Base-by-base conservation (phyloP, 805 yeast species). In the Barnettozyma pratensis region DNA sequence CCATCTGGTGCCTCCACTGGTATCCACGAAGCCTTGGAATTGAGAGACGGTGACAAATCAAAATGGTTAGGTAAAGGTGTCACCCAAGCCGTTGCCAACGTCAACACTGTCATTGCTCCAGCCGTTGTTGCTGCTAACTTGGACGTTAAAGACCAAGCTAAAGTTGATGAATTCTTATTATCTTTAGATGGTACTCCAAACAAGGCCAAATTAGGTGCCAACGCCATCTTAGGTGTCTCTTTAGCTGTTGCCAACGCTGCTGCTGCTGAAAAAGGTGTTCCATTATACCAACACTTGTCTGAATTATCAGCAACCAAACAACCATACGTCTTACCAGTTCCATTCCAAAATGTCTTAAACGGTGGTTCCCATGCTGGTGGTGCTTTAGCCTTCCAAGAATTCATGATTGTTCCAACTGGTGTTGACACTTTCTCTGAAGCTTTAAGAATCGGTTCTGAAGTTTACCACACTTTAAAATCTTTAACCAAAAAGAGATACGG, bases 321-420 rank as follows among this genome's bases (percentile, higher is more conserved):
- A 66, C 92, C 96, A 73, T 94, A 73, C 73, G 97, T 94, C 52
- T 78, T 92, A 71, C 99, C 99, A 72, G 98, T 94, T 74, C 99
- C 99, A 61, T 86, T 94, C 96, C 94, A 88, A 79, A 92, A 92
- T 79, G 99, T 92, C 59, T 80, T 92, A 74, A 92, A 92, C 85
- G 99, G 99, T 81, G 99, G 99, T 75, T 86, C 96, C 68, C 99
- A 92, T 78, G 99, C 99, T 68, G 99, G 99, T 79, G 99, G 99
- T 79, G 85, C 92, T 70, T 80, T 92, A 62, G 99, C 99, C 65
- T 83, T 92, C 85, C 99, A 92, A 81, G 99, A 92, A 81, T 92
- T 92, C 81, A 94, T 92, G 98, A 88, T 92, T 76, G 98, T 87
- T 57, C 98, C 99, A 76, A 77, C 86, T 61, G 92, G 83, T 65